Base-by-base conservation (phyloP, 139 green algal species). In the Coelastrella sp. region DNA sequence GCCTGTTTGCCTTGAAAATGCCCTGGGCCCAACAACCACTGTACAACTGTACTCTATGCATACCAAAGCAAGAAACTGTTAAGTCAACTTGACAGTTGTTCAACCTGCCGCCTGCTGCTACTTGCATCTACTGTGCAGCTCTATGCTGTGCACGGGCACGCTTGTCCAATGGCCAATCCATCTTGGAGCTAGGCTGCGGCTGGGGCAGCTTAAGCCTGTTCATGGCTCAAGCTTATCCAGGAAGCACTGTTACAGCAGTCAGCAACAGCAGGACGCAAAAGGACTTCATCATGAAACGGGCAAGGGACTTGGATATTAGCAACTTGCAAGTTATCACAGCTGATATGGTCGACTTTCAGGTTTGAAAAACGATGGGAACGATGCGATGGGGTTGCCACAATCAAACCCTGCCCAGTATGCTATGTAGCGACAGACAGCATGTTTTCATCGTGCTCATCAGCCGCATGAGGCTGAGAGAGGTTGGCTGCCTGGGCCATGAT, bases 151-250 rank as follows among this genome's bases (percentile, higher is more conserved):
- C 97, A 60, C 94, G 97, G 0, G 97, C 97, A 19, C 74, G 96
- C 74, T 92, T 99, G 54, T 23, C 11, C 7, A 93, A 99, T 84
- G 97, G 97, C 0, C 95, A 98, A 90, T 86, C 92, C 0, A 89
- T 99, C 0, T 91, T 99, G 88, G 98, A 99, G 93, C 93, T 99
- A n/a, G 98, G 98, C 2, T 99, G 98, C 91, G 98, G 98, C 6
- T 99, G 98, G 98, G 98, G 98, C 66, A 98, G 94, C 47, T 92
- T 99, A 78, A 96, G 86, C 56, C 93, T 99, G 5, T 99, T 96
- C 91, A 95, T 98, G 80, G 98, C 97, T 2, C 90, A 90, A 3
- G 73, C 83, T 3, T 95, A 91, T 80, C 93, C 92, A 8, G 75
- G 85, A 54, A 89, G 78, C 59, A 73, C 78, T 32, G 84, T 99